A percentile compares a stretch with the other conserved stretches of the same genome.
phyloP scores from a whole-genome alignment of 2,329 filamentous ascomycete species.

The Trichothecium sympodiale region DNA sequence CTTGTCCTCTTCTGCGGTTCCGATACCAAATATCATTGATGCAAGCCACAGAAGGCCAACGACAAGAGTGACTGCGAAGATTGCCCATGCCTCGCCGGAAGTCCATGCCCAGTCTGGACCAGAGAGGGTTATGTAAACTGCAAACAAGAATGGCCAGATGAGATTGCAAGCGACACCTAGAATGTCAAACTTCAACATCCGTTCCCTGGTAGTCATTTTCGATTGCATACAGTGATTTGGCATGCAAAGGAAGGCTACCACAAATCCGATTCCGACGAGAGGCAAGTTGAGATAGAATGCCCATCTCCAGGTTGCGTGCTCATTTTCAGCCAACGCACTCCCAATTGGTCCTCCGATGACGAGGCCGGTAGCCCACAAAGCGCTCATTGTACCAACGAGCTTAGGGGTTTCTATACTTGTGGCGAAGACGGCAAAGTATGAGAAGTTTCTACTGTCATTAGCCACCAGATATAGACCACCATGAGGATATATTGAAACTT shows the following conservation, averaged over 20 bases:
- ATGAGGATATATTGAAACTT: slow-evolving; percentile 2
- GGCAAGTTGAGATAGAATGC: slow-evolving; percentile 42
- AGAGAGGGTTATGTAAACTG: slow-evolving; percentile 38
- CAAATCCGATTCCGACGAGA: slow-evolving; percentile 24
- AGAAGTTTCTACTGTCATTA: slow-evolving; percentile 4
- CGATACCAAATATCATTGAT: slow-evolving; percentile 33
- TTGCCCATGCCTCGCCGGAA: slow-evolving; percentile 28
- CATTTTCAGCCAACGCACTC: slow-evolving; percentile 20
- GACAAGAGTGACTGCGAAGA: slow-evolving; percentile 34
- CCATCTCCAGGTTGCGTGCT: slow-evolving; percentile 29
- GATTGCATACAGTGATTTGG: slow-evolving; percentile 21
- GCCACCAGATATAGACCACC: slow-evolving; percentile 1
- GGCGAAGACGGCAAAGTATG: slow-evolving; percentile 15
- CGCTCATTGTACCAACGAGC: slow-evolving; percentile 15
- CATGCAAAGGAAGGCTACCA: slow-evolving; percentile 31
- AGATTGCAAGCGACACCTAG: slow-evolving; percentile 18
- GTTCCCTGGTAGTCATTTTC: slow-evolving; percentile 6
- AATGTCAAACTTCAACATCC: slow-evolving; percentile 17
- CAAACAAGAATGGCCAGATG: slow-evolving; percentile 23
- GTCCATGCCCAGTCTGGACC: slow-evolving; percentile 39
- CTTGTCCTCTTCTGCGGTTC: slow-evolving; percentile 29
- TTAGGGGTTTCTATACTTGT: slow-evolving; percentile 12
- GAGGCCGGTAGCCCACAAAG: slow-evolving; percentile 13
- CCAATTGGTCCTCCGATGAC: slow-evolving; percentile 13
- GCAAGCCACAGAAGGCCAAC: slow-evolving; percentile 29